phyloP scores from a whole-genome alignment of 2,329 filamentous ascomycete genomes.

The Aureobasidium sp. region DNA sequence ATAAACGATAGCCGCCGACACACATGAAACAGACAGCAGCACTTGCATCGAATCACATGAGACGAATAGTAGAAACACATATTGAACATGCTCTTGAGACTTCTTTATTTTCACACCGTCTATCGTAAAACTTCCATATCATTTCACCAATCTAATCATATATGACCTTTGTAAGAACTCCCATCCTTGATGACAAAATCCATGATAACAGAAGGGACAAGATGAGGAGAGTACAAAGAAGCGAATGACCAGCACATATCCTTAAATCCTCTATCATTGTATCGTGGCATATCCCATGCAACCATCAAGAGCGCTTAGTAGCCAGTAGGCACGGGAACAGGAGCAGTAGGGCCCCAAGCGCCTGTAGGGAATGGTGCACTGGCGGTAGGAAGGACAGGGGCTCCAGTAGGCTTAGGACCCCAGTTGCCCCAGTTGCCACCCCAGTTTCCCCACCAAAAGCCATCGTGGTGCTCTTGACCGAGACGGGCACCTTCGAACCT shows the following conservation, averaged over 20 bases:
- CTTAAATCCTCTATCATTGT: background rate
- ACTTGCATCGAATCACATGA: no score
- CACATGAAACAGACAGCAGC: background rate
- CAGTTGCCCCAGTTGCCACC: background rate
- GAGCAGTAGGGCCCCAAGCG: background rate
- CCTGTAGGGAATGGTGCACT: background rate
- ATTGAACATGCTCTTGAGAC: background rate
- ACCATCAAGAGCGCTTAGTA: background rate
- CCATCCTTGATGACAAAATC: background rate
- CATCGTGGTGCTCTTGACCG: background rate
- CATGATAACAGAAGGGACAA: no score
- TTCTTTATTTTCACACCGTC: background rate
- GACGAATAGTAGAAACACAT: background rate
- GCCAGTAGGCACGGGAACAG: slow-evolving; percentile 1
- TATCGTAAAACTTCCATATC: background rate
- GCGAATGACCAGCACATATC: slow-evolving; percentile 2
- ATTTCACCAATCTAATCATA: background rate
- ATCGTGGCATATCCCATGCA: background rate
- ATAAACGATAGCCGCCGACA: background rate
- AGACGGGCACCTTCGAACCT: slow-evolving; percentile 10
- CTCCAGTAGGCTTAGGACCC: background rate
- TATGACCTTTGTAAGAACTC: background rate
- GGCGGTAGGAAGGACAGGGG: background rate
- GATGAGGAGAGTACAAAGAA: background rate
- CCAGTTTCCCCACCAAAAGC: slow-evolving; percentile 5